phyloP scores from a whole-genome alignment of 164 flowering plant species.

The Stephania cephalantha region DNA sequence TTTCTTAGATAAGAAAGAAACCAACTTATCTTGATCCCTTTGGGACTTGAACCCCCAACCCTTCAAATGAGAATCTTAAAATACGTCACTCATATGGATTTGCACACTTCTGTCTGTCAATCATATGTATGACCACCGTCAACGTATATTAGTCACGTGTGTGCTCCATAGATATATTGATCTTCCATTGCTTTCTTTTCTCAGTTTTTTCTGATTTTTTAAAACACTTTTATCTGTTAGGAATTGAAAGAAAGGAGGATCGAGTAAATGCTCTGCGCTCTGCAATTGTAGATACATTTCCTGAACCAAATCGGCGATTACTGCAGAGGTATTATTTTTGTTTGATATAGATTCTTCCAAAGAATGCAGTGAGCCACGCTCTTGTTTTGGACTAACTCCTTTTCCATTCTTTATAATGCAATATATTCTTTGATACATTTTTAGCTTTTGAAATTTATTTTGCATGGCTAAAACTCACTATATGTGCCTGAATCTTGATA shows the following conservation, averaged over 20 bases:
- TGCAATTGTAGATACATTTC: conserved; percentile 87
- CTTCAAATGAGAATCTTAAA: no score
- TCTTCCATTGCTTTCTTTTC: not conserved
- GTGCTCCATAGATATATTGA: not conserved
- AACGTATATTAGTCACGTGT: not conserved
- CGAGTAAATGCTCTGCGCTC: conserved; percentile 79
- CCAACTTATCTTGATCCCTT: no score
- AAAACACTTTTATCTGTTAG: conserved; percentile 27
- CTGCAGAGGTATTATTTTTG: conserved; percentile 57
- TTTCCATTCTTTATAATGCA: not conserved
- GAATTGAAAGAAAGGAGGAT: conserved; percentile 77
- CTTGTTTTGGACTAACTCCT: not conserved
- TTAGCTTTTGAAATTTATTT: not conserved
- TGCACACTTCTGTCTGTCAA: not conserved
- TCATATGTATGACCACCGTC: not conserved
- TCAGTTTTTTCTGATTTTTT: not conserved
- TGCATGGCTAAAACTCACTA: not conserved
- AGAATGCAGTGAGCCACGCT: not conserved
- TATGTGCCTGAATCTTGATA: not conserved
- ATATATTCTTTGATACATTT: not conserved
- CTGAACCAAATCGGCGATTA: conserved; percentile 90
- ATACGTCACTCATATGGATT: not conserved
- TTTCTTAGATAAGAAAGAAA: no score
- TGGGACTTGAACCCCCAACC: no score
- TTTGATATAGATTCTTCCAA: not conserved